Conservation (phyloP, 2,329 filamentous ascomycete genomes). For the Epichloe sibirici region DNA sequence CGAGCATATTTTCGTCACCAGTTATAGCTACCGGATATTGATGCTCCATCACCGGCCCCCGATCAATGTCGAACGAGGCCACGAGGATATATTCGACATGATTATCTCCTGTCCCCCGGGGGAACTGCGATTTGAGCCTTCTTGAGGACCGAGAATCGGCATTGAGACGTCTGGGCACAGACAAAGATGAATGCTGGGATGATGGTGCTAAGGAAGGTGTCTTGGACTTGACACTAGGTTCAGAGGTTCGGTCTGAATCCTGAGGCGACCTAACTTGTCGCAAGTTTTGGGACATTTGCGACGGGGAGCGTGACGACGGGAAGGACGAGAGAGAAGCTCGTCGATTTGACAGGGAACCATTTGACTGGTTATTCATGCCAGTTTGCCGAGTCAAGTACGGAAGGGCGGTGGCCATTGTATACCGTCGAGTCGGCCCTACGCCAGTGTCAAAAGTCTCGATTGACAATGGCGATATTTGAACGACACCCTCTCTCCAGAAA, state of each 20-base stretch:
- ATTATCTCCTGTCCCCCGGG: constrained; percentile 62
- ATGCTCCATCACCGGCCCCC: constrained; percentile 95
- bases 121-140: constrained; percentile 62
- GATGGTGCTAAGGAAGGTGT: constrained; percentile 47
- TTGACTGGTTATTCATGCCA: constrained; percentile 22
- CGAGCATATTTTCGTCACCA: constrained; percentile 94
- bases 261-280: constrained; percentile 45
- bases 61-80: constrained; percentile 92
- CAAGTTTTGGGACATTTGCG: constrained; percentile 42
- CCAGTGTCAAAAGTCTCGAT: neutral
- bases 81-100: constrained; percentile 99
- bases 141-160: constrained; percentile 38
- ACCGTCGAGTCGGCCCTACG: neutral
- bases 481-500: neutral
- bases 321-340: constrained; percentile 54
- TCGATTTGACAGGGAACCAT: constrained; percentile 20
- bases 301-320: constrained; percentile 45
- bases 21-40: constrained; percentile 93
- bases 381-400: constrained; percentile 29
- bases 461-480: neutral
- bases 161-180: constrained; percentile 37
- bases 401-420: constrained; percentile 28
- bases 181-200: constrained; percentile 49
- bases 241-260: constrained; percentile 43
- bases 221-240: constrained; percentile 48